These are phyloP conservation scores for Salix viminalis DNA, from an alignment of 345 rosid genomes.

Conservation along the genomic window DNA sequence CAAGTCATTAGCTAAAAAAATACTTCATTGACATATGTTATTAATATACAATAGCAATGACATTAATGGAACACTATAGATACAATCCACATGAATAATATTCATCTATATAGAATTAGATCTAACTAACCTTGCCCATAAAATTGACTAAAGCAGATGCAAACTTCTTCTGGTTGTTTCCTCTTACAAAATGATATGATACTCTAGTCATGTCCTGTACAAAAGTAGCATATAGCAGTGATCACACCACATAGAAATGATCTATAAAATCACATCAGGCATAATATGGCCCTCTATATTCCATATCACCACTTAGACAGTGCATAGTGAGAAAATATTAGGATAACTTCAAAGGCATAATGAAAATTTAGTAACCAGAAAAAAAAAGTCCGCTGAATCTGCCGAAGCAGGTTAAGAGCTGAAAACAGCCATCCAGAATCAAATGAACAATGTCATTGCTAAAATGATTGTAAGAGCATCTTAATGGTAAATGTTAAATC, in stretches of 20 bases:
- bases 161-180: slow-evolving; percentile 62
- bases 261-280: neutral
- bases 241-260: neutral
- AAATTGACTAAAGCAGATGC: slow-evolving; percentile 71
- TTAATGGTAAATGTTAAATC: too few species aligned
- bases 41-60: neutral
- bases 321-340: neutral
- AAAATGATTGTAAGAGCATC: neutral
- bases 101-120: neutral
- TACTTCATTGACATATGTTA: neutral
- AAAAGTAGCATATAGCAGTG: neutral
- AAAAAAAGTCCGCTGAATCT: neutral
- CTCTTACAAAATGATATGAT: slow-evolving; percentile 83
- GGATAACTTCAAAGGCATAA: neutral
- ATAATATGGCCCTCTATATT: slow-evolving; percentile 6
- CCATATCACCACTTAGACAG: neutral
- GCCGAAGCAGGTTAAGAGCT: neutral
- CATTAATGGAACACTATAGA: neutral
- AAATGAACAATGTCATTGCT: neutral
- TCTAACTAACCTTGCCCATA: slow-evolving; percentile 71
- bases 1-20: neutral
- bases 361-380: neutral
- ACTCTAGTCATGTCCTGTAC: slow-evolving; percentile 87
- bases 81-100: neutral
- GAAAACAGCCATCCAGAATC: neutral